A percentile compares a stretch with the other conserved stretches of the same genome.
These are phyloP conservation scores for Leccinum griseonigrum DNA, from an alignment of 1,284 basidiomycete genomes.

Conservation along the genomic window DNA sequence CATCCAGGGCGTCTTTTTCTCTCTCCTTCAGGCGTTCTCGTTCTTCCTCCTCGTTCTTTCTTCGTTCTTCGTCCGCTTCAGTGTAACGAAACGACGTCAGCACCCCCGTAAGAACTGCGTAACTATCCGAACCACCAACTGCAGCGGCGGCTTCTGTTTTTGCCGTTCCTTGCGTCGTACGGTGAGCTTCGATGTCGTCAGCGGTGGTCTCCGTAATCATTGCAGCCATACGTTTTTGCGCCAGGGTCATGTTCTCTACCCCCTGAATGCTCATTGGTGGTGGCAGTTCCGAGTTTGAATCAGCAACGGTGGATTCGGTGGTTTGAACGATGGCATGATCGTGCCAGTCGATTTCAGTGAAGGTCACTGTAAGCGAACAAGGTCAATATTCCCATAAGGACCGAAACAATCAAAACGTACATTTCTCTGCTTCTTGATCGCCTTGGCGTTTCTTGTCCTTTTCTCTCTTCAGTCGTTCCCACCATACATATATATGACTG, in stretches of 20 bases:
- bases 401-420: conserved; percentile 42
- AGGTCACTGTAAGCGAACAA: conserved; percentile 58
- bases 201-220: conserved; percentile 96
- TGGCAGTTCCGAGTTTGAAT: conserved; percentile 89
- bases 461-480: conserved; percentile 83
- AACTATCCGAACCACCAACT: conserved; percentile 57
- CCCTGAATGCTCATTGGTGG: conserved; percentile 94
- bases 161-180: conserved; percentile 74
- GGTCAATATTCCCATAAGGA: conserved; percentile 10
- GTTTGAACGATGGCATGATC: conserved; percentile 99
- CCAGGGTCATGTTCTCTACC: conserved; percentile 94
- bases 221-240: conserved; percentile 97
- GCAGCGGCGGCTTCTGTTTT: conserved; percentile 76
- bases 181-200: conserved; percentile 79
- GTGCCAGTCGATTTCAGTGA: conserved; percentile 99
- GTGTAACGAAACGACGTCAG: conserved; percentile 84
- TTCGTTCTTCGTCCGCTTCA: conserved; percentile 87
- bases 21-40: conserved; percentile 74
- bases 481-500: conserved; percentile 84
- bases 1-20: conserved; percentile 96
- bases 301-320: conserved; percentile 95
- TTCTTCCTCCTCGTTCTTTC: conserved; percentile 83
- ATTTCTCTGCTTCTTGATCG: conserved; percentile 85
- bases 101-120: no score
- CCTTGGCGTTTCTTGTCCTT: conserved; percentile 85